Evolutionary conservation across 208 protist genomes (phyloP), one percentile per base, ranked within the genome.

Genomic region (Naegleria lovaniensis): DNA sequence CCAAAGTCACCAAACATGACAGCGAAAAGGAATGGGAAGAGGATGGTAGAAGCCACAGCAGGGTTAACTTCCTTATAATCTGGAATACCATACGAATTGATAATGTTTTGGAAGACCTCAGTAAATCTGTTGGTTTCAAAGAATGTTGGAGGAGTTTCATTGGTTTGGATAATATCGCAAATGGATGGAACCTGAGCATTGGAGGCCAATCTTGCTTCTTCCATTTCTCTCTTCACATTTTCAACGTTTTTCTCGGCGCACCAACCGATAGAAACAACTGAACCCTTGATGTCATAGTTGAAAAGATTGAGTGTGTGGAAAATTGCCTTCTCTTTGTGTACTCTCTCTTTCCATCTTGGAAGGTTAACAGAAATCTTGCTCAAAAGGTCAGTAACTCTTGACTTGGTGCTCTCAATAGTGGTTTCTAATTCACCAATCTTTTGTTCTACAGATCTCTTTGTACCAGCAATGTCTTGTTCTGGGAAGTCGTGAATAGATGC

Each of bases 1-100:
- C 98, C 98, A 55, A 99, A 94, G 93, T 99, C 99, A 89, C 99
- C 99, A 94, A 99, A 99, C 99, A 99, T 99, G 89, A 99, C 96
- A 88, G 96, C 98, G 93, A 99, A 99, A 6, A 99, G 94, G 95
- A 99, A 99, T 40, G 99, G 99, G 94, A 99, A 99, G 55, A 97
- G 99, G 59, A 99, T 96, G 89, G 99, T 97, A 39, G 98, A 97
- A 90, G 99, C 98, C 39, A 98, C 96, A 38, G 96, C 97, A 33
- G 97, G 96, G 93, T 98, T 98, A n/a, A 97, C 92, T 92, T 98
- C 97, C 85, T 97, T 95, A 92, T 97, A 97, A 25, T 94, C 91
- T 13, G 98, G 97, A 92, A 98, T 95, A 92, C 98, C 98, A 94
- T 99, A 99, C 41, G 98, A 97, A 93, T 99, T 97, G 13, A 99